A percentile compares a stretch with the other conserved stretches of the same genome.
These are phyloP conservation scores for Tausonia pullulans DNA, from an alignment of 1,284 basidiomycete genomes.

Conservation along the genomic window DNA sequence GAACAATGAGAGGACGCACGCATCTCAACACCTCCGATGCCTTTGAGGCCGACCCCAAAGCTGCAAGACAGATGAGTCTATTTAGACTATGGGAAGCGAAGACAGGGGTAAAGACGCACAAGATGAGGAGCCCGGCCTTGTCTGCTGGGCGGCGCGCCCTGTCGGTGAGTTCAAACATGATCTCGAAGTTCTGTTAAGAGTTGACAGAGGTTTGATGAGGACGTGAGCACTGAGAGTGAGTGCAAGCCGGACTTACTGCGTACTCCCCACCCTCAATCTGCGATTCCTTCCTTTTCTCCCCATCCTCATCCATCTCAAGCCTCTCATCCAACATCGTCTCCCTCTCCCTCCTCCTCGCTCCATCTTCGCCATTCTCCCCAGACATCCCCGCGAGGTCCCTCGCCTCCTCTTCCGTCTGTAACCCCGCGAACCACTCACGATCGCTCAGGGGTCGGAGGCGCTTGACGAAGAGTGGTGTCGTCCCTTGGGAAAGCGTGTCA, in stretches of 20 bases:
- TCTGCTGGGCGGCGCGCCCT: neutral
- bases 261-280: neutral
- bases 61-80: too few relatives aligned
- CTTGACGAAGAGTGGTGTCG: neutral
- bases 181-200: neutral
- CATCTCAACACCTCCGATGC: constrained; percentile 30
- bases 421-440: constrained; percentile 10
- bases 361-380: neutral
- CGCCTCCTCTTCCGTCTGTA: neutral
- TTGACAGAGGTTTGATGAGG: neutral
- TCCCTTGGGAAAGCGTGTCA: constrained; percentile 1
- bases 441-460: constrained; percentile 13
- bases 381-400: neutral
- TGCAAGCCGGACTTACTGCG: neutral
- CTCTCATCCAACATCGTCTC: neutral
- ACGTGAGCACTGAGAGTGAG: neutral
- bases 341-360: neutral
- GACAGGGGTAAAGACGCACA: neutral
- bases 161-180: constrained; percentile 7
- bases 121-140: constrained; percentile 16
- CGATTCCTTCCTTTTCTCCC: neutral
- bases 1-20: constrained; percentile 17
- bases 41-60: constrained; percentile 33
- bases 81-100: too few relatives aligned
- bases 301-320: neutral